Percentiles rank a stretch among this genome's conserved stretches.
These are phyloP conservation scores for Fusarium haematococcum DNA, from an alignment of 2,329 filamentous ascomycete genomes.

Conservation along the genomic window DNA sequence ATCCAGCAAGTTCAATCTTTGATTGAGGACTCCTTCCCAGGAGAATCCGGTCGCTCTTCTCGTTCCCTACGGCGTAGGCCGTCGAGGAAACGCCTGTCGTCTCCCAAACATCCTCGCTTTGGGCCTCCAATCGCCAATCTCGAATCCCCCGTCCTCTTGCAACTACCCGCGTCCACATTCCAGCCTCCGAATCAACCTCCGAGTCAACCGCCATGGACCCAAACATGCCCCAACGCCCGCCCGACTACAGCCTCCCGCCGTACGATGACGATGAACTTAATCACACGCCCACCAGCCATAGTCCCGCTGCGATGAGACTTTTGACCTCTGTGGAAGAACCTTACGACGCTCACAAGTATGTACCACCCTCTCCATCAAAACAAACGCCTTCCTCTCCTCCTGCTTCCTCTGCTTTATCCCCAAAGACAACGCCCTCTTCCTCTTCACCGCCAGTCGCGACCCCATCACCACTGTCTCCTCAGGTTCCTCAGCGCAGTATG, in stretches of 20 bases:
- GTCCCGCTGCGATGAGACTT: conserved; percentile 68
- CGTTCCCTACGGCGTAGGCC: conserved; percentile 32
- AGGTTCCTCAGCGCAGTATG: conserved; percentile 15
- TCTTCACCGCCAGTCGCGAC: conserved; percentile 30
- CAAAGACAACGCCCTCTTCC: conserved; percentile 26
- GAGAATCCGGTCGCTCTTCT: conserved; percentile 5
- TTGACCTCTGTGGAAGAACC: conserved; percentile 73
- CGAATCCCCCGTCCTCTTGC: conserved; percentile 28
- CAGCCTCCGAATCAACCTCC: conserved; percentile 37
- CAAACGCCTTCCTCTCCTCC: conserved; percentile 15
- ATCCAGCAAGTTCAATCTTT: neutral
- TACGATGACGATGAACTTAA: conserved; percentile 66
- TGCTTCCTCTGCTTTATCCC: conserved; percentile 15
- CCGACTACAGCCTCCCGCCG: conserved; percentile 67
- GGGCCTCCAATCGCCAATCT: conserved; percentile 15
- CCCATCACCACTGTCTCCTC: conserved; percentile 22
- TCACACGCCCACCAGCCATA: conserved; percentile 59
- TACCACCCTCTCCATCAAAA: conserved; percentile 48
- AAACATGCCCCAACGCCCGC: conserved; percentile 63
- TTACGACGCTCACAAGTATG: conserved; percentile 66
- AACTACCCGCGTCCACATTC: conserved; percentile 45
- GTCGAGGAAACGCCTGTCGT: conserved; percentile 25
- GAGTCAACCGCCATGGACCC: conserved; percentile 58
- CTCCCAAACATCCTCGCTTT: conserved; percentile 3
- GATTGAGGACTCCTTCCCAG: neutral